These are phyloP conservation scores for Venturia nashicola DNA, from an alignment of 2,329 filamentous ascomycete genomes.

Conservation along the genomic window DNA sequence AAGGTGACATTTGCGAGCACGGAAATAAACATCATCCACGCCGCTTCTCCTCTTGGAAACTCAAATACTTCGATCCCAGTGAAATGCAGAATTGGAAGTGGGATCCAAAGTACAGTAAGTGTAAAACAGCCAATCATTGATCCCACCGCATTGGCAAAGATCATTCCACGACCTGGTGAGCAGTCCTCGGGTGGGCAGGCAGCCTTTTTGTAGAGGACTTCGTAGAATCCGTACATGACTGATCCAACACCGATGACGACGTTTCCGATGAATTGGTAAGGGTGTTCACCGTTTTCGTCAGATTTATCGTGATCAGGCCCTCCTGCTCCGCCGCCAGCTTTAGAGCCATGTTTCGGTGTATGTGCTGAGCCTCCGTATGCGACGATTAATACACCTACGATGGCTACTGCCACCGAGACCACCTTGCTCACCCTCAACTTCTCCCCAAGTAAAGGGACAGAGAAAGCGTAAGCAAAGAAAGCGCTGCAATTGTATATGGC, in stretches of 20 bases:
- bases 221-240: constrained; percentile 90
- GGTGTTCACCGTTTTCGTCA: constrained; percentile 4
- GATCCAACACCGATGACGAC: constrained; percentile 83
- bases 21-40: constrained; percentile 66
- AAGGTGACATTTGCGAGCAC: constrained; percentile 70
- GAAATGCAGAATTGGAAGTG: constrained; percentile 71
- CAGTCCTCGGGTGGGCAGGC: constrained; percentile 89
- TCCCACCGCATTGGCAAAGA: constrained; percentile 90
- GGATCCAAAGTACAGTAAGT: constrained; percentile 78
- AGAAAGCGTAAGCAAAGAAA: constrained; percentile 97
- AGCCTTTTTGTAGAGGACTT: constrained; percentile 88
- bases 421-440: constrained; percentile 75
- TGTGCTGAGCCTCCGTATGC: constrained; percentile 69
- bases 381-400: constrained; percentile 82
- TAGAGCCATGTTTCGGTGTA: constrained; percentile 38
- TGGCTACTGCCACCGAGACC: constrained; percentile 73
- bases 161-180: constrained; percentile 74
- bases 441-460: constrained; percentile 78
- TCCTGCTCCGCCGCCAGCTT: constrained; percentile 42
- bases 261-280: constrained; percentile 67
- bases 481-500: constrained; percentile 99
- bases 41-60: constrained; percentile 64
- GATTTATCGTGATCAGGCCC: constrained; percentile 40
- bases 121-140: constrained; percentile 81
- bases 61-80: constrained; percentile 72